A percentile compares a stretch with the other conserved stretches of the same genome.
phyloP scores from a whole-genome alignment of 2,329 filamentous ascomycete species.

The Neoascochyta sp. region DNA sequence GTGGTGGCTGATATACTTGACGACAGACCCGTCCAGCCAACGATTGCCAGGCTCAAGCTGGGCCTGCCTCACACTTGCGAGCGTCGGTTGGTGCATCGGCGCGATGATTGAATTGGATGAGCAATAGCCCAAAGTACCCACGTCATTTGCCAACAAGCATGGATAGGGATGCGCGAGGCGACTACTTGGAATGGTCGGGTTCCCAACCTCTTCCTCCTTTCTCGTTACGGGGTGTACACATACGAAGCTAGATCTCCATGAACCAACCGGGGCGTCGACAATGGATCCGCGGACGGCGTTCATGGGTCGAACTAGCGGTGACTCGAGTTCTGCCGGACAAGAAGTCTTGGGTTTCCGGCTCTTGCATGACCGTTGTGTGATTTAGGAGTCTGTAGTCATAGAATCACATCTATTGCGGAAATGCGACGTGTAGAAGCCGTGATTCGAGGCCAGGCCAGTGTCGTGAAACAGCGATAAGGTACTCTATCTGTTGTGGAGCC shows the following conservation, averaged over 20 bases:
- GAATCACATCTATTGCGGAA: conserved; percentile 17
- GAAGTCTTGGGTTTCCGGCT: conserved; percentile 21
- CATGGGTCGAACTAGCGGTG: conserved; percentile 17
- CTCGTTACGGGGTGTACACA: conserved; percentile 29
- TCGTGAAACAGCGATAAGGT: conserved; percentile 41
- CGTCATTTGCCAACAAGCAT: conserved; percentile 39
- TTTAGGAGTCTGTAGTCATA: conserved; percentile 21
- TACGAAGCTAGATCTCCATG: conserved; percentile 33
- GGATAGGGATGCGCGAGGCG: conserved; percentile 31
- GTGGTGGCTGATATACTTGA: conserved; percentile 40
- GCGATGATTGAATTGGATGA: conserved; percentile 36
- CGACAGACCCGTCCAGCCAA: conserved; percentile 25
- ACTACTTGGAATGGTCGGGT: conserved; percentile 26
- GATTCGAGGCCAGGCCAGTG: conserved; percentile 25
- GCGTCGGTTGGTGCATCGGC: conserved; percentile 33
- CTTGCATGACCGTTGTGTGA: conserved; percentile 16
- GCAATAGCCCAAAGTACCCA: conserved; percentile 29
- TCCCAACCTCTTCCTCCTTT: conserved; percentile 36
- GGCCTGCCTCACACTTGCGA: conserved; percentile 20
- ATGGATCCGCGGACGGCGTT: conserved; percentile 8
- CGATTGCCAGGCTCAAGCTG: conserved; percentile 25
- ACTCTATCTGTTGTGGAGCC: conserved; percentile 20
- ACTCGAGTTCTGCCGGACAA: conserved; percentile 34
- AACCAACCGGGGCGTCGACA: conserved; percentile 15
- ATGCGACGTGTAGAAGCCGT: conserved; percentile 14